A percentile compares a stretch with the other conserved stretches of the same genome.
These are phyloP conservation scores for Sergeia podlipaevii DNA, from an alignment of 208 protist genomes.

Conservation along the genomic window DNA sequence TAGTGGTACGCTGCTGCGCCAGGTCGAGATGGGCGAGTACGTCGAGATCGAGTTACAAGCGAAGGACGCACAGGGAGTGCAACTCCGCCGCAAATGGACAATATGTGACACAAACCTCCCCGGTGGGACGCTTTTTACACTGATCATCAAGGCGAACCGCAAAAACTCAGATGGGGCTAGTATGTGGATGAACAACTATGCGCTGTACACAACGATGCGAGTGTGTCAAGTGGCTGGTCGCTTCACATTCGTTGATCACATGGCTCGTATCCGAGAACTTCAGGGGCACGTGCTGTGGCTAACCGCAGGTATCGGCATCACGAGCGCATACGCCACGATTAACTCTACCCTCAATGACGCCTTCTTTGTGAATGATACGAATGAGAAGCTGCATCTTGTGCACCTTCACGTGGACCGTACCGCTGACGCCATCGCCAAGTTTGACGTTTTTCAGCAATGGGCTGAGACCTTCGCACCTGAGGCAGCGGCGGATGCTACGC, in stretches of 20 bases:
- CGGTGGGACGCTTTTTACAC: conserved; percentile 38
- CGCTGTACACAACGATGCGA: conserved; percentile 43
- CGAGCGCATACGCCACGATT: conserved; percentile 53
- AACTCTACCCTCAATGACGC: conserved; percentile 26
- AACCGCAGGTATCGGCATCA: conserved; percentile 75
- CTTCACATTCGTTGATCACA: conserved; percentile 66
- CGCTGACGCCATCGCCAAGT: conserved; percentile 37
- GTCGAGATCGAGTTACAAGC: conserved; percentile 62
- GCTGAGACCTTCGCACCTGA: background rate
- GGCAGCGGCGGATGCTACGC: background rate
- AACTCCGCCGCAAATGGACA: conserved; percentile 61
- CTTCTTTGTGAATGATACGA: conserved; percentile 11
- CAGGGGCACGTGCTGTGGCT: conserved; percentile 63
- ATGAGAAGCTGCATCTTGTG: conserved; percentile 42
- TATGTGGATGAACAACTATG: conserved; percentile 55
- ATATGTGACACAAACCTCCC: conserved; percentile 44
- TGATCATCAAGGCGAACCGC: conserved; percentile 53
- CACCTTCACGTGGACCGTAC: conserved; percentile 77
- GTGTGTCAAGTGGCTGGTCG: conserved; percentile 43
- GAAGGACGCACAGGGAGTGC: conserved; percentile 10
- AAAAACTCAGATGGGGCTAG: conserved; percentile 37
- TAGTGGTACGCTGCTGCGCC: conserved; percentile 19
- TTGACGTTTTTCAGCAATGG: conserved; percentile 42
- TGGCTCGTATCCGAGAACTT: conserved; percentile 28
- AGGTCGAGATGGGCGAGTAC: conserved; percentile 51